These are phyloP conservation scores for Helicocarpus griseus DNA, from an alignment of 2,329 filamentous ascomycete species.

Conservation along the genomic window DNA sequence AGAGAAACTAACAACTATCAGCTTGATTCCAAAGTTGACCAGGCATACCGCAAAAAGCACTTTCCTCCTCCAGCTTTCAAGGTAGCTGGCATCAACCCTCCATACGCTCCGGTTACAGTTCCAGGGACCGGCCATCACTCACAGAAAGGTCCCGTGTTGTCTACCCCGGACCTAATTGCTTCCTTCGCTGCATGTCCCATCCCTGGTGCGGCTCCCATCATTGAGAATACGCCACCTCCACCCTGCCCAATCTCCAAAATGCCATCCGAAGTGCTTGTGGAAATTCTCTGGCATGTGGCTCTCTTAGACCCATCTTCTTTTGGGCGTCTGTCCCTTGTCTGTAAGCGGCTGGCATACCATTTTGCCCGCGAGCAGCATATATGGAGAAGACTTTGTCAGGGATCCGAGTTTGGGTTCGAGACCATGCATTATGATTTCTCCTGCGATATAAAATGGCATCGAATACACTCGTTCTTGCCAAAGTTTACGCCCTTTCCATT, in stretches of 20 bases:
- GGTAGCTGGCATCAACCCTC: constrained; percentile 33
- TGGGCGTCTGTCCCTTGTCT: constrained; percentile 66
- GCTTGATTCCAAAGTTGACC: constrained; percentile 78
- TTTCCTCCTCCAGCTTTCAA: constrained; percentile 61
- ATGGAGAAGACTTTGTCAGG: constrained; percentile 70
- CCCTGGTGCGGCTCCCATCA: constrained; percentile 53
- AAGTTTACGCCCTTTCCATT: constrained; percentile 29
- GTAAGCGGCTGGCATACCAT: constrained; percentile 77
- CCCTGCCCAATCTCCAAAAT: constrained; percentile 71
- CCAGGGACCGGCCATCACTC: constrained; percentile 49
- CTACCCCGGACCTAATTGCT: constrained; percentile 60
- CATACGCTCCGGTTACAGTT: constrained; percentile 43
- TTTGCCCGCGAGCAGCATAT: constrained; percentile 74
- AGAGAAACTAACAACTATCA: constrained; percentile 28
- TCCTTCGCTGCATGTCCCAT: constrained; percentile 66
- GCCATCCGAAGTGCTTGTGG: constrained; percentile 74
- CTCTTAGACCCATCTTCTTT: constrained; percentile 67
- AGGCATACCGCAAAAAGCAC: constrained; percentile 82
- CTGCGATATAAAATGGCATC: constrained; percentile 46
- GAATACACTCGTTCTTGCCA: constrained; percentile 22
- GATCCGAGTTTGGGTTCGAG: constrained; percentile 63
- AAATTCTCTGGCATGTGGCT: constrained; percentile 68
- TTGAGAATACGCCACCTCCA: constrained; percentile 61
- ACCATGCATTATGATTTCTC: constrained; percentile 76
- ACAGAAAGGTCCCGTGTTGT: constrained; percentile 41